phyloP scores from a whole-genome alignment of 352 stramenopile genomes.

The Globisporangium nunn region DNA sequence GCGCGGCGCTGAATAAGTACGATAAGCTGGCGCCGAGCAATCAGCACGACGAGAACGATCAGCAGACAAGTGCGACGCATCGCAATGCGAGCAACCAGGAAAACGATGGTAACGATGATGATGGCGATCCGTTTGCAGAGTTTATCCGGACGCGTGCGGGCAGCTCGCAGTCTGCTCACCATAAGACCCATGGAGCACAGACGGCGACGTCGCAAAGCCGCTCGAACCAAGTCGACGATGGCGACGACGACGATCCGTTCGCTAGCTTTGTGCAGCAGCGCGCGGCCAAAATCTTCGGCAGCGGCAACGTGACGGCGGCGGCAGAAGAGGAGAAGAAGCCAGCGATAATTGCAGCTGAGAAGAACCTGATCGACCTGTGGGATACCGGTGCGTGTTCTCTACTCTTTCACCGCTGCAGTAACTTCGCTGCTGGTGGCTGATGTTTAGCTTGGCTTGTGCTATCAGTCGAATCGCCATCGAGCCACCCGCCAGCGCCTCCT shows the following conservation, averaged over 20 bases:
- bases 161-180: slow-evolving; percentile 13
- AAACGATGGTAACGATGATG: slow-evolving; percentile 17
- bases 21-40: slow-evolving; percentile 22
- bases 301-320: slow-evolving; percentile 6
- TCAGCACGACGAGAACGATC: slow-evolving; percentile 10
- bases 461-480: slow-evolving; percentile 15
- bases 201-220: not conserved
- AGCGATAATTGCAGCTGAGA: slow-evolving; percentile 9
- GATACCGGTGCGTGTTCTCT: slow-evolving; percentile 29
- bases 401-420: not conserved
- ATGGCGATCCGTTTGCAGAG: slow-evolving; percentile 57
- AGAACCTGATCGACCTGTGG: slow-evolving; percentile 62
- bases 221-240: slow-evolving; percentile 15
- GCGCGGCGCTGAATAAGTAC: slow-evolving; percentile 51
- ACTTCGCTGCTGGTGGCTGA: not conserved
- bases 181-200: not conserved
- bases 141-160: slow-evolving; percentile 41
- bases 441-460: not conserved
- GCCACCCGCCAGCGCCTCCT: not conserved
- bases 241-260: slow-evolving; percentile 54
- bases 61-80: not conserved
- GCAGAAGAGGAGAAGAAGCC: slow-evolving; percentile 15
- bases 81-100: slow-evolving; percentile 19
- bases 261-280: slow-evolving; percentile 54
- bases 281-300: slow-evolving; percentile 28